These are phyloP conservation scores for Chaetoceros tenuissimus DNA, from an alignment of 108 stramenopile species.

Conservation along the genomic window DNA sequence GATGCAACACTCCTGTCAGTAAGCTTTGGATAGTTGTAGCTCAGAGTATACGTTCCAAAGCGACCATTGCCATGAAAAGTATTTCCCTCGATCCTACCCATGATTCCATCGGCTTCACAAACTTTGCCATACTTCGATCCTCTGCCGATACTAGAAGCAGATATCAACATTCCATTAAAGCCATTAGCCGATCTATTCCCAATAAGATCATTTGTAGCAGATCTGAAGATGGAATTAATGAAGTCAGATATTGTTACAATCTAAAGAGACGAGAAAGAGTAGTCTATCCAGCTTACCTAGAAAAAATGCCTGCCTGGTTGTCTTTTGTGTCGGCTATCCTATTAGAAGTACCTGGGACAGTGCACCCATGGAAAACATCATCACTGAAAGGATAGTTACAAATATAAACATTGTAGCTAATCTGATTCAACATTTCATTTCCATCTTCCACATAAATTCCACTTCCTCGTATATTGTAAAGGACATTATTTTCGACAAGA, in stretches of 20 bases:
- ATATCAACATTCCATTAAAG: constrained; percentile 54
- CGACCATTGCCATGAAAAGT: constrained; percentile 41
- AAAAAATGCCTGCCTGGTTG: constrained; percentile 47
- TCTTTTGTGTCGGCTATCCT: constrained; percentile 27
- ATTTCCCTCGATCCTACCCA: constrained; percentile 41
- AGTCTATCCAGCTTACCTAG: no score
- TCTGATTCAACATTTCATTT: constrained; percentile 57
- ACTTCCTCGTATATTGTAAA: constrained; percentile 50
- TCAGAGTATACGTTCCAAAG: constrained; percentile 28
- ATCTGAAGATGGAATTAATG: no score
- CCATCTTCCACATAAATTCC: constrained; percentile 56
- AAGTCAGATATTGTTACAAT: no score
- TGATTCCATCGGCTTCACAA: constrained; percentile 15
- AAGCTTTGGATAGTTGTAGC: constrained; percentile 31
- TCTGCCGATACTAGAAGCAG: constrained; percentile 22
- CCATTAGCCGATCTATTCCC: constrained; percentile 47
- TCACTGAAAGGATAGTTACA: constrained; percentile 43
- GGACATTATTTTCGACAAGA: constrained; percentile 32
- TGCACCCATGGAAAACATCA: constrained; percentile 32
- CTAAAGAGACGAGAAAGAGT: no score
- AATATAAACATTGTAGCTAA: constrained; percentile 40
- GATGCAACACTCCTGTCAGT: constrained; percentile 36
- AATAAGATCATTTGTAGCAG: constrained; percentile 31
- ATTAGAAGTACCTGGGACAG: constrained; percentile 47
- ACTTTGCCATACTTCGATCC: constrained; percentile 32